Conservation (phyloP, 2,329 filamentous ascomycete species). For the Fusarium lyarnte region DNA sequence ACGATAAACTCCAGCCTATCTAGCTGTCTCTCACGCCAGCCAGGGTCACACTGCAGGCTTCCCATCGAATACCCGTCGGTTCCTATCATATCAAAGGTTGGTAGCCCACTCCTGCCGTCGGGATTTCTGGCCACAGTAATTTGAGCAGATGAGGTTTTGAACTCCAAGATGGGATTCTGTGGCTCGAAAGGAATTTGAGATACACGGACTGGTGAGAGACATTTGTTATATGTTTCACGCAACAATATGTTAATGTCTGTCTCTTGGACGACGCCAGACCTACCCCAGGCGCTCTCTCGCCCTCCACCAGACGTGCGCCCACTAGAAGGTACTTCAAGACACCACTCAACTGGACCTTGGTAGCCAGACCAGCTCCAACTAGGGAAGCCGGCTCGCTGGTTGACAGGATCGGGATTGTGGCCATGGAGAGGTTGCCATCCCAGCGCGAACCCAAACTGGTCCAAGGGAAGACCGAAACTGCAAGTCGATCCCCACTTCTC, state of each 20-base stretch:
- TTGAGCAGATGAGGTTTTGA: neutral
- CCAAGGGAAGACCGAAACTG: neutral
- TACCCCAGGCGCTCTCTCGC: neutral
- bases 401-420: neutral
- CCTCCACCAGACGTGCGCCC: neutral
- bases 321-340: neutral
- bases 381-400: neutral
- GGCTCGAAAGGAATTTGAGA: fast-evolving
- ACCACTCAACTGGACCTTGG: neutral
- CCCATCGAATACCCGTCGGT: fast-evolving
- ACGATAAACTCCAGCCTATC: neutral
- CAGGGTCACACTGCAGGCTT: neutral
- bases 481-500: neutral
- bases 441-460: neutral
- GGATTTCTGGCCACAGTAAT: neutral
- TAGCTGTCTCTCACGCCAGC: neutral
- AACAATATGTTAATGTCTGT: neutral
- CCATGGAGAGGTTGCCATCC: neutral
- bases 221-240: neutral
- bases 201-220: neutral
- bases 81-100: neutral
- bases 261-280: neutral
- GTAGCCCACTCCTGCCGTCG: neutral
- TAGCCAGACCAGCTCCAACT: neutral
- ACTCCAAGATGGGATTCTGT: fast-evolving